These are phyloP conservation scores for Combretum micranthum DNA, from an alignment of 345 rosid genomes.

Conservation along the genomic window DNA sequence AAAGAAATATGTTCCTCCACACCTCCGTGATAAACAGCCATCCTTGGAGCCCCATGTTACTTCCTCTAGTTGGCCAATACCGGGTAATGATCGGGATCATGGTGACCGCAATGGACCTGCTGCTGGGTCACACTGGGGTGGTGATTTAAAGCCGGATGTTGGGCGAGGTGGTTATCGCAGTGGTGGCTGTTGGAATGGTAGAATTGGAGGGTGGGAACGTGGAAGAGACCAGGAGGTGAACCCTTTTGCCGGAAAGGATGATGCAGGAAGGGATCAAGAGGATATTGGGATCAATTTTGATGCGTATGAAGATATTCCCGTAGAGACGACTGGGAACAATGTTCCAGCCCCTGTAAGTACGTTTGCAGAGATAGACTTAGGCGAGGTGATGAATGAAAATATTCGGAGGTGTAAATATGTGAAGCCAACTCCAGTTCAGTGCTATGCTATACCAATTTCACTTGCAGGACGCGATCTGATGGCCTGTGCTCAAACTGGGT, in stretches of 20 bases:
- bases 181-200: conserved; percentile 27
- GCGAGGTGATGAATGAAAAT: conserved; percentile 40
- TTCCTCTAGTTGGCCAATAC: conserved; percentile 1
- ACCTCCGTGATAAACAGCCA: conserved; percentile 33
- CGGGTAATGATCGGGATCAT: conserved; percentile 17
- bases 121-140: conserved; percentile 23
- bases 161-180: conserved; percentile 16
- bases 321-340: conserved; percentile 49
- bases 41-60: conserved; percentile 24
- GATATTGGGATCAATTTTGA: conserved; percentile 50
- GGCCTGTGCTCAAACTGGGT: conserved; percentile 70
- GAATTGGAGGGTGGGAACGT: conserved; percentile 40
- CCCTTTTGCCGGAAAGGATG: conserved; percentile 33
- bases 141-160: conserved; percentile 23
- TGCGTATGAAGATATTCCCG: conserved; percentile 57
- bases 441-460: conserved; percentile 48
- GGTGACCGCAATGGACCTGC: conserved; percentile 13
- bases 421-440: conserved; percentile 59
- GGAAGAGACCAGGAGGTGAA: conserved; percentile 48
- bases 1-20: conserved; percentile 42
- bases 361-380: conserved; percentile 56
- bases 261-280: conserved; percentile 28
- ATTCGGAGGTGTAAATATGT: conserved; percentile 56
- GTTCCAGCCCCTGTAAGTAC: conserved; percentile 51
- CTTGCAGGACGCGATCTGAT: conserved; percentile 49